A percentile compares a stretch with the other conserved stretches of the same genome.
phyloP scores from a whole-genome alignment of 1,284 basidiomycete genomes.

The Xanthoconium separans region DNA sequence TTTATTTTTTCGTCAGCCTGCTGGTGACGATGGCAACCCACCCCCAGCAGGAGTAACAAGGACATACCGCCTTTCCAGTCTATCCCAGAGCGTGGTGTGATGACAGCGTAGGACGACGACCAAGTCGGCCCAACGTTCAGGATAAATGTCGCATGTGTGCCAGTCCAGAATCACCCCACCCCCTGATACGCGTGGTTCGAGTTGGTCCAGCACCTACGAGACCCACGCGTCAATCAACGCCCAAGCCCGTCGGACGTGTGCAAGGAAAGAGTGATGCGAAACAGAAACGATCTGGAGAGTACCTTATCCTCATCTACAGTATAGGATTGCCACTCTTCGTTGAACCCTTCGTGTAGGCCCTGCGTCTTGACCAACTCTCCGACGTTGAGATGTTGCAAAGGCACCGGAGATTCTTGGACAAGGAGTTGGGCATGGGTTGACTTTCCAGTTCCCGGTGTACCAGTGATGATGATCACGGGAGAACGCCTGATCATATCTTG shows the following conservation, averaged over 20 bases:
- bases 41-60: background rate
- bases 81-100: constrained; percentile 87
- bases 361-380: constrained; percentile 88
- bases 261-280: background rate
- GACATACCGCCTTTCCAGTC: constrained; percentile 87
- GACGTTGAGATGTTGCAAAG: constrained; percentile 84
- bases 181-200: constrained; percentile 67
- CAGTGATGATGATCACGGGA: constrained; percentile 94
- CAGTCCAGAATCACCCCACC: constrained; percentile 94
- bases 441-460: constrained; percentile 87
- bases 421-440: constrained; percentile 88
- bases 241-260: no score
- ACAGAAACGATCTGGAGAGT: constrained; percentile 13
- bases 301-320: constrained; percentile 96
- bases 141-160: constrained; percentile 95
- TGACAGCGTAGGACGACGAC: constrained; percentile 92
- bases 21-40: no score
- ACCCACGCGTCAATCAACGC: background rate
- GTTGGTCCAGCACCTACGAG: constrained; percentile 77
- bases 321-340: constrained; percentile 94
- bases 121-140: constrained; percentile 97
- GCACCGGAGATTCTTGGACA: constrained; percentile 61
- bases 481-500: constrained; percentile 12
- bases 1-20: background rate
- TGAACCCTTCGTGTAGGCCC: constrained; percentile 80